phyloP scores from a whole-genome alignment of 257 asterid genomes.

The Henckelia pumila region DNA sequence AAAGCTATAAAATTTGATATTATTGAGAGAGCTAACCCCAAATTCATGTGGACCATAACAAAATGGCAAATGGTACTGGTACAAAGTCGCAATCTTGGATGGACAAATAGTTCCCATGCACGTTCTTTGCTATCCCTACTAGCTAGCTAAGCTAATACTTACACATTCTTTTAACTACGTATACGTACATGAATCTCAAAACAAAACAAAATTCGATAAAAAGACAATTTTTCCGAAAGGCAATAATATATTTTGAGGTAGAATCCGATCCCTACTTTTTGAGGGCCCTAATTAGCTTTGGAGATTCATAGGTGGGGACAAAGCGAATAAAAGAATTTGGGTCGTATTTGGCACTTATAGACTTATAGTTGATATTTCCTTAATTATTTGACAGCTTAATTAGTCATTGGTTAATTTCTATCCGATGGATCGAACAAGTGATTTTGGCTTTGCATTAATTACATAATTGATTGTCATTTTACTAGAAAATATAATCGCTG shows the following conservation, averaged over 20 bases:
- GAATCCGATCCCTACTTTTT: constrained; percentile 28
- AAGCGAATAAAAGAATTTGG: constrained; percentile 9
- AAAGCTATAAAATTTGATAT: too few relatives aligned
- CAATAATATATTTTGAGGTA: constrained; percentile 1
- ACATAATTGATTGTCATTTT: too few relatives aligned
- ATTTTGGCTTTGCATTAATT: too few relatives aligned
- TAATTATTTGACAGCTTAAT: too few relatives aligned
- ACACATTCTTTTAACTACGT: too few relatives aligned
- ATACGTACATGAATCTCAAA: too few relatives aligned
- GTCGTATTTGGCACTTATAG: not conserved
- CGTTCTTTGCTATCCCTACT: not conserved
- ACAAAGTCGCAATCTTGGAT: not conserved
- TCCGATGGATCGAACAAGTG: too few relatives aligned
- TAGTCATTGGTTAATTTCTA: too few relatives aligned
- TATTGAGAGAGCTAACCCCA: not conserved
- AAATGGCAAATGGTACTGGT: not conserved
- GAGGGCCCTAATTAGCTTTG: constrained; percentile 11
- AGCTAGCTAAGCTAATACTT: too few relatives aligned
- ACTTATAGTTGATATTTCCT: too few relatives aligned
- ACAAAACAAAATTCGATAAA: constrained; percentile 1
- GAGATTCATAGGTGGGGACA: constrained; percentile 25
- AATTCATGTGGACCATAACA: not conserved
- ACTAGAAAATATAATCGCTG: too few relatives aligned
- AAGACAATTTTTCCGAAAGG: constrained; percentile 7
- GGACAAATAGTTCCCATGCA: not conserved